phyloP scores from a whole-genome alignment of 192 early-diverging fungal species.

The Entomortierella parvispora region DNA sequence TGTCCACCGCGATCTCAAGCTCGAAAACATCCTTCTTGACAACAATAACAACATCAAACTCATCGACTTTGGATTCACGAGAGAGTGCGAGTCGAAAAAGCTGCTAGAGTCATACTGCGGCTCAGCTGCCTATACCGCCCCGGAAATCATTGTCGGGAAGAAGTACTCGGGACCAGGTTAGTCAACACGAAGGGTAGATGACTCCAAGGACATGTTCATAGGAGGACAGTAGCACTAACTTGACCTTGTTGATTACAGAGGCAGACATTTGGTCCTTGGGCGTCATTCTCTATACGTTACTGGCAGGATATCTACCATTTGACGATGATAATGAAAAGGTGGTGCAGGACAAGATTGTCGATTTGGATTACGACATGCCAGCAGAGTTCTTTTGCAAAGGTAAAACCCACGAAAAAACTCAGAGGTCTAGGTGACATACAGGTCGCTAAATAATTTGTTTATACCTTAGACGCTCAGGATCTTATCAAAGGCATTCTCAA shows the following conservation, averaged over 20 bases:
- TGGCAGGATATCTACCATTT: slow-evolving; percentile 83
- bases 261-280: slow-evolving; percentile 98
- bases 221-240: neutral
- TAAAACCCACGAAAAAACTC: no score
- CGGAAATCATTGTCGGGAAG: slow-evolving; percentile 80
- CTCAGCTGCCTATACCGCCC: slow-evolving; percentile 80
- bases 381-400: slow-evolving; percentile 65
- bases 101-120: slow-evolving; percentile 73
- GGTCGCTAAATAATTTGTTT: no score
- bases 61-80: slow-evolving; percentile 75
- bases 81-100: slow-evolving; percentile 65
- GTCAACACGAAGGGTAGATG: neutral
- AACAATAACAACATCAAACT: slow-evolving; percentile 67
- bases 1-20: slow-evolving; percentile 70
- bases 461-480: slow-evolving; percentile 61
- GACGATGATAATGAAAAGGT: slow-evolving; percentile 82
- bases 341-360: slow-evolving; percentile 76
- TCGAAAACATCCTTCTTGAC: slow-evolving; percentile 70
- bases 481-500: slow-evolving; percentile 75
- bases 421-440: no score
- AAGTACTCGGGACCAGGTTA: slow-evolving; percentile 83
- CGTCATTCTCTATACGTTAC: slow-evolving; percentile 89
- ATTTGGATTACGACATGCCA: slow-evolving; percentile 79
- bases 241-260: slow-evolving; percentile 20
- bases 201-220: neutral